These are phyloP conservation scores for Penicillium sp. DNA, from an alignment of 2,329 filamentous ascomycete species.

Conservation along the genomic window DNA sequence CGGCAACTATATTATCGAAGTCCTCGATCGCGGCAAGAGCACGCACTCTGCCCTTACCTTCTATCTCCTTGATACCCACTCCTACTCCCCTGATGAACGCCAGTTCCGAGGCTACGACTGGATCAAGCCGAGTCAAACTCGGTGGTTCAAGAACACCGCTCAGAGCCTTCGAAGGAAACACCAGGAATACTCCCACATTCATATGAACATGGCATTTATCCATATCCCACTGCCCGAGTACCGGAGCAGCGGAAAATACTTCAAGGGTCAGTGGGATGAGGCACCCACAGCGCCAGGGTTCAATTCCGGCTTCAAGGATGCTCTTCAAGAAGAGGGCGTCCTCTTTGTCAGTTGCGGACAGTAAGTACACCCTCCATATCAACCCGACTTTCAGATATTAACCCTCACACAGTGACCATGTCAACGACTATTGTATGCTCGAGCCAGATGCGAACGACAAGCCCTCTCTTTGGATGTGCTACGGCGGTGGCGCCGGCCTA, in stretches of 20 bases:
- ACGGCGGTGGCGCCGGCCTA: constrained; percentile 85
- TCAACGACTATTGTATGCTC: constrained; percentile 91
- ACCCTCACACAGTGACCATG: constrained; percentile 65
- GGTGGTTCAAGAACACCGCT: constrained; percentile 84
- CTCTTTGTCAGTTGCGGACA: constrained; percentile 88
- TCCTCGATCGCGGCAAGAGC: constrained; percentile 71
- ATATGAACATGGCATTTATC: constrained; percentile 95
- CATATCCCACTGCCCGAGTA: constrained; percentile 96
- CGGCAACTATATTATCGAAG: constrained; percentile 90
- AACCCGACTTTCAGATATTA: constrained; percentile 14
- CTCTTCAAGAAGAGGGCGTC: constrained; percentile 77
- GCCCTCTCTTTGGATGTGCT: constrained; percentile 93
- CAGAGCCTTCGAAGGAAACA: constrained; percentile 70
- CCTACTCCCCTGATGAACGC: constrained; percentile 83
- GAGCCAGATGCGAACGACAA: constrained; percentile 52
- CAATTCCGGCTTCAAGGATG: constrained; percentile 91
- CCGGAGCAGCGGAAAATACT: constrained; percentile 54
- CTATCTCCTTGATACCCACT: constrained; percentile 92
- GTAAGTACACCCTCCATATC: constrained; percentile 49
- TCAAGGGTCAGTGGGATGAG: constrained; percentile 72
- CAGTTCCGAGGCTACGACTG: constrained; percentile 93
- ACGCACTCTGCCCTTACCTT: constrained; percentile 87
- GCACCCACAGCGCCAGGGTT: constrained; percentile 79
- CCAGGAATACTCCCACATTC: constrained; percentile 79
- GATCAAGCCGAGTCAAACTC: constrained; percentile 89